Evolutionary conservation across 306 rosid species (phyloP).

Genomic region (Corylus americana): DNA sequence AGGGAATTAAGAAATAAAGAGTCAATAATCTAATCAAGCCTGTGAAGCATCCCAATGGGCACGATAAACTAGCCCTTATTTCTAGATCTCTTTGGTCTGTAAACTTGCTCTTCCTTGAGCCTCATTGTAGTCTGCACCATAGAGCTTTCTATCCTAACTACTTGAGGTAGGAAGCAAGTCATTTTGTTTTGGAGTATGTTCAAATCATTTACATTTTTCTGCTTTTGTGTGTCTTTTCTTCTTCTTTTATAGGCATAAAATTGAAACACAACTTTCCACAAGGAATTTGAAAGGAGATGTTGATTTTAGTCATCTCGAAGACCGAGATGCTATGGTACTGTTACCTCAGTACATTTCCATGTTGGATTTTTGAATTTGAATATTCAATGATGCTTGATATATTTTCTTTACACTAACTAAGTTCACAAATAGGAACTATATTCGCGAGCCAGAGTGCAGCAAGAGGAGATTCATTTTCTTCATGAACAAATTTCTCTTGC

Average conservation of each 20-base stretch:
- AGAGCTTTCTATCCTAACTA: background rate
- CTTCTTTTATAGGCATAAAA: conserved; percentile 44
- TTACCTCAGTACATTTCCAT: background rate
- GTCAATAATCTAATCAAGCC: background rate
- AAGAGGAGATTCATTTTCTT: conserved; percentile 80
- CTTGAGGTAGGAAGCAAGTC: background rate
- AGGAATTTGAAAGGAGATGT: conserved; percentile 49
- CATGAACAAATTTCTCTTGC: conserved; percentile 77
- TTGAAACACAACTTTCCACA: conserved; percentile 44
- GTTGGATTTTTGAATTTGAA: conserved; percentile 15
- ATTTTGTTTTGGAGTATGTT: background rate
- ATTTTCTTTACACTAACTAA: conserved; percentile 28
- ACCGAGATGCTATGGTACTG: conserved; percentile 70
- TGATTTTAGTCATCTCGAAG: conserved; percentile 45
- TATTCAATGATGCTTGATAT: conserved; percentile 18
- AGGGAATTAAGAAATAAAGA: conserved; percentile 1
- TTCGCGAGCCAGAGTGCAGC: conserved; percentile 64
- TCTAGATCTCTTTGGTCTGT: background rate
- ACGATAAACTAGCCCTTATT: background rate
- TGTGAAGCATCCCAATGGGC: background rate
- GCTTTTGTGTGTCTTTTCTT: background rate
- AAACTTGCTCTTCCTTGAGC: background rate
- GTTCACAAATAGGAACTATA: conserved; percentile 63
- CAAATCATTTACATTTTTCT: background rate
- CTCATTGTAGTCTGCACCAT: background rate